These are phyloP conservation scores for Raphanus sativus DNA, from an alignment of 345 rosid species.

Conservation along the genomic window DNA sequence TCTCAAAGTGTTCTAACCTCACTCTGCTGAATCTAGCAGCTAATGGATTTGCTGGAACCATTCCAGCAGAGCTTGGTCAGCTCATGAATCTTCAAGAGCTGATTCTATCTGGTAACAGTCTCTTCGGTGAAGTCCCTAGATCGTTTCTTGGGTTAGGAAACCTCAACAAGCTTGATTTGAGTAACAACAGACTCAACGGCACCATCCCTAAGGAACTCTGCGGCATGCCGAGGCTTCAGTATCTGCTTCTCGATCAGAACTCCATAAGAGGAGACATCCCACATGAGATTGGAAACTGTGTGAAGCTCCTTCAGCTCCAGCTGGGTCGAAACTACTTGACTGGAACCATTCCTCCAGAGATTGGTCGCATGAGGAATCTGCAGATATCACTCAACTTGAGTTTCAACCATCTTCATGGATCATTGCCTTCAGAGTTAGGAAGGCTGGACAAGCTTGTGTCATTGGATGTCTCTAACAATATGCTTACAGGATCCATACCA, in stretches of 20 bases:
- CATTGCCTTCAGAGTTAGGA: constrained; percentile 73
- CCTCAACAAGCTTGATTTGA: constrained; percentile 85
- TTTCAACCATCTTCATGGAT: constrained; percentile 83
- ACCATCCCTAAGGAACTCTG: constrained; percentile 68
- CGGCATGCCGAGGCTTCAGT: constrained; percentile 63
- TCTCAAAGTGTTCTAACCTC: constrained; percentile 76
- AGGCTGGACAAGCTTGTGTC: constrained; percentile 82
- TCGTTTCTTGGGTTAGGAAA: constrained; percentile 74
- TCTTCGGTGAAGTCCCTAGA: constrained; percentile 74
- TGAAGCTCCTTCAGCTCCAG: constrained; percentile 56
- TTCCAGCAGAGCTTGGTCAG: constrained; percentile 72
- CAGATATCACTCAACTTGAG: constrained; percentile 76
- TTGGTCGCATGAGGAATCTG: constrained; percentile 66
- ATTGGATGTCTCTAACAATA: constrained; percentile 81
- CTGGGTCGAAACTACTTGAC: constrained; percentile 77
- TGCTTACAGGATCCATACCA: constrained; percentile 78
- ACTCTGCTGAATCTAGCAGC: constrained; percentile 84
- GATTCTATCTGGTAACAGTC: constrained; percentile 80
- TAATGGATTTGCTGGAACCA: constrained; percentile 75
- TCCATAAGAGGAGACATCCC: constrained; percentile 78
- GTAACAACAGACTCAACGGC: constrained; percentile 75
- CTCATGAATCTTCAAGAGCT: constrained; percentile 84
- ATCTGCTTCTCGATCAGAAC: constrained; percentile 67
- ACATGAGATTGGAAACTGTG: constrained; percentile 67
- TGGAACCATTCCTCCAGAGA: constrained; percentile 72